Percentiles rank a stretch among this genome's conserved stretches.
Conservation (phyloP, 768 basidiomycete species). For the Trichaptum fuscoviolaceum region DNA sequence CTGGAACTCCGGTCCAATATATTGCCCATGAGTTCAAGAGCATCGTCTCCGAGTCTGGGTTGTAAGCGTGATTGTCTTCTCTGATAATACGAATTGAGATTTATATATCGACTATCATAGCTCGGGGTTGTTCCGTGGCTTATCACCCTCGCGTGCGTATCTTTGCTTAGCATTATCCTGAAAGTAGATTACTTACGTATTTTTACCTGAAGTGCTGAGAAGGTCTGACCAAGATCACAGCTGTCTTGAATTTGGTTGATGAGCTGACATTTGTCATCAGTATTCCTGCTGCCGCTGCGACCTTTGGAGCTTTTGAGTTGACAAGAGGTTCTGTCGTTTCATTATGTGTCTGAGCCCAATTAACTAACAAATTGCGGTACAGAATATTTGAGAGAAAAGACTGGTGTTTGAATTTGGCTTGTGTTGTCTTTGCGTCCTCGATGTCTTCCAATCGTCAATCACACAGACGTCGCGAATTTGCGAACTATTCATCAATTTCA, state of each 20-base stretch:
- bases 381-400: not conserved
- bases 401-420: not conserved
- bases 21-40: conserved; percentile 21
- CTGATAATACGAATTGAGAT: conserved; percentile 3
- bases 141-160: conserved; percentile 69
- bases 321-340: conserved; percentile 37
- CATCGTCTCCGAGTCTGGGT: conserved; percentile 31
- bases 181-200: conserved; percentile 2
- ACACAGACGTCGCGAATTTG: too few relatives aligned
- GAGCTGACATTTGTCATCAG: conserved; percentile 31
- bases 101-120: conserved; percentile 24
- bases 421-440: not conserved
- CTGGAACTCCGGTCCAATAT: conserved; percentile 69
- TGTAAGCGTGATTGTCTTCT: conserved; percentile 38
- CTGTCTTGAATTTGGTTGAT: not conserved
- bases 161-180: not conserved
- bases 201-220: conserved; percentile 45
- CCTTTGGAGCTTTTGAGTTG: conserved; percentile 86
- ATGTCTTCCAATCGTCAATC: too few relatives aligned
- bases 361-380: not conserved
- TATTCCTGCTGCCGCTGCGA: conserved; percentile 87
- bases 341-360: not conserved
- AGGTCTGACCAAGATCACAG: conserved; percentile 35
- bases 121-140: conserved; percentile 62
- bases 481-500: too few relatives aligned